A percentile compares a stretch with the other conserved stretches of the same genome.
phyloP scores from a whole-genome alignment of 306 rosid genomes.

The Trichosanthes truncata region DNA sequence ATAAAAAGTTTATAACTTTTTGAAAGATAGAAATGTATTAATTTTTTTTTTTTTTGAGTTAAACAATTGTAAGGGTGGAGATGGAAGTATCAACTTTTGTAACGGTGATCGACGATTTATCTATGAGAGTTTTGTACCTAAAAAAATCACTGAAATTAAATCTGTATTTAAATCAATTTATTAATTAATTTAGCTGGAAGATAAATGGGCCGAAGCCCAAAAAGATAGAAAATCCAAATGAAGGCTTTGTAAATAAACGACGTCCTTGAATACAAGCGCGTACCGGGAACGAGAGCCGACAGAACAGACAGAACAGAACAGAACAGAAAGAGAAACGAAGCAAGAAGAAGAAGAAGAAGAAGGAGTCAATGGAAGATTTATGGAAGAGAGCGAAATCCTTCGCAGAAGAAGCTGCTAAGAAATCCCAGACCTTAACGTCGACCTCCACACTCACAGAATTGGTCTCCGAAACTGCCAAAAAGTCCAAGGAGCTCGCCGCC shows the following conservation, averaged over 20 bases:
- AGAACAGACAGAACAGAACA: neutral
- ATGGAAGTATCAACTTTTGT: too few relatives aligned
- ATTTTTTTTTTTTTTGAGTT: too few relatives aligned
- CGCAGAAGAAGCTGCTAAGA: constrained; percentile 95
- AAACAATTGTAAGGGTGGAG: too few relatives aligned
- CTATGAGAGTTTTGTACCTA: too few relatives aligned
- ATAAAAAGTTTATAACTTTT: too few relatives aligned
- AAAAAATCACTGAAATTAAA: too few relatives aligned
- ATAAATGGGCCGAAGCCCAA: neutral
- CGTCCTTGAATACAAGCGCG: neutral
- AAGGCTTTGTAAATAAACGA: neutral
- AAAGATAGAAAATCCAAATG: neutral
- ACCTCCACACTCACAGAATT: constrained; percentile 71
- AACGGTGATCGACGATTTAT: too few relatives aligned
- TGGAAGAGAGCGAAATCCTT: constrained; percentile 84
- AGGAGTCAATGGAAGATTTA: constrained; percentile 58
- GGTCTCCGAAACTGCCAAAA: constrained; percentile 86
- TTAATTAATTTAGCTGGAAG: neutral
- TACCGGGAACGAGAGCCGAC: neutral
- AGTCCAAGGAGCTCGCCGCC: constrained; percentile 84
- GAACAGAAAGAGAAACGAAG: neutral
- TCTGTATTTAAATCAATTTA: neutral
- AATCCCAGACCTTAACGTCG: constrained; percentile 43
- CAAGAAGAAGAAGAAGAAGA: too few relatives aligned
- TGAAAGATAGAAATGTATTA: too few relatives aligned